A percentile compares a stretch with the other conserved stretches of the same genome.
phyloP scores from a whole-genome alignment of 495 filamentous ascomycete genomes.

The Tirmania nivea region DNA sequence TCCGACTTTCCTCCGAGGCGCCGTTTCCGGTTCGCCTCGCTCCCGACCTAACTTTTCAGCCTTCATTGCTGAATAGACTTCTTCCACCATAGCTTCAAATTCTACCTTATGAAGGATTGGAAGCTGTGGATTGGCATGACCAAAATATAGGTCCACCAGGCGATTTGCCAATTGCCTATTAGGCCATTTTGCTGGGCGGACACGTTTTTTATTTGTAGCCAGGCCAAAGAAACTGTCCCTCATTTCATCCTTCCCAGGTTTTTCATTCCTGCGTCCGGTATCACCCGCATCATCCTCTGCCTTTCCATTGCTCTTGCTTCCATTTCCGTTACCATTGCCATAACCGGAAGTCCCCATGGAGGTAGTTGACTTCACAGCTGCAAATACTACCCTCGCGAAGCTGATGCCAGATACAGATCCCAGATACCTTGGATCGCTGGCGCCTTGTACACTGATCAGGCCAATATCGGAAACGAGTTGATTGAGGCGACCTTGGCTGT shows the following conservation, averaged over 20 bases:
- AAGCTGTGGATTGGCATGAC: constrained; percentile 88
- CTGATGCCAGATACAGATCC: constrained; percentile 81
- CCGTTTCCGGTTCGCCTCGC: not conserved
- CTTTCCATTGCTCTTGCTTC: constrained; percentile 1
- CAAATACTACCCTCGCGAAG: constrained; percentile 84
- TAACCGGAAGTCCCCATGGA: not conserved
- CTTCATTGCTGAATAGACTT: constrained; percentile 34
- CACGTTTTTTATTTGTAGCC: constrained; percentile 58
- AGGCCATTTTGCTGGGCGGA: constrained; percentile 69
- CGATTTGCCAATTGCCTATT: constrained; percentile 45
- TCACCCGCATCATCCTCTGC: constrained; percentile 1
- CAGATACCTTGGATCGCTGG: constrained; percentile 56
- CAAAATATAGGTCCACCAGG: constrained; percentile 70
- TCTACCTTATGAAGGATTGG: constrained; percentile 74
- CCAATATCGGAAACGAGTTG: constrained; percentile 58
- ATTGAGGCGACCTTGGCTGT: constrained; percentile 25
- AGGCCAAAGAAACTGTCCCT: constrained; percentile 89
- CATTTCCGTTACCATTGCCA: not conserved
- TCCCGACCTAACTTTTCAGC: constrained; percentile 18
- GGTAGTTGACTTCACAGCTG: constrained; percentile 45
- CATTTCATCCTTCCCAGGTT: constrained; percentile 34
- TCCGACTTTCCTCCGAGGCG: constrained; percentile 22
- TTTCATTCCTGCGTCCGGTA: not conserved
- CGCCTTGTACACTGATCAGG: constrained; percentile 53
- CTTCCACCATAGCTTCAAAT: constrained; percentile 65